Evolutionary conservation across 2,329 filamentous ascomycete species (phyloP).

Genomic region (Rutstroemia sp.): DNA sequence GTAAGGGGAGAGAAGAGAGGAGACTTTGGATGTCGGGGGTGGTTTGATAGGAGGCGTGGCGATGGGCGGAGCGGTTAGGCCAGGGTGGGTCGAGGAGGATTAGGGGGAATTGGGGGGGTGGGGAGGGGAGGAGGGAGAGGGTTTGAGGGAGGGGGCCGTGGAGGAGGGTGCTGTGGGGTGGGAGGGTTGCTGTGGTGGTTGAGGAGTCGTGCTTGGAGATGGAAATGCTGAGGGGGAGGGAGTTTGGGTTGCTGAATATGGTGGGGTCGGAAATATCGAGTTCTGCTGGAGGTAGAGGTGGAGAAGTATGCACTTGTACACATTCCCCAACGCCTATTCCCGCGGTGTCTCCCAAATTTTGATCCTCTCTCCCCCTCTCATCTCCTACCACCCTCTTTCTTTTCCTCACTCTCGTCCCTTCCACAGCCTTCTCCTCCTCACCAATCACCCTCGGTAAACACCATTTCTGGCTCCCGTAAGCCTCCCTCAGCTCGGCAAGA

Average conservation of each 20-base stretch:
- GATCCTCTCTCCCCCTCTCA: neutral
- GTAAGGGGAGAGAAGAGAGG: slow-evolving; percentile 49
- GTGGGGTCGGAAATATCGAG: neutral
- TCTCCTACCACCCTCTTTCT: neutral
- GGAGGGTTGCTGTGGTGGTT: slow-evolving; percentile 19
- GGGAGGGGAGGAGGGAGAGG: slow-evolving; percentile 30
- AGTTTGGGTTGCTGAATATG: slow-evolving; percentile 20
- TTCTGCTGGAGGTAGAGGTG: neutral
- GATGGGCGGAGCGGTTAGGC: slow-evolving; percentile 65
- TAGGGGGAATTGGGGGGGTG: slow-evolving; percentile 50
- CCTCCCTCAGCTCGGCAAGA: slow-evolving; percentile 17
- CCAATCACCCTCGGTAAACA: slow-evolving; percentile 12
- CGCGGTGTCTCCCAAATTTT: neutral
- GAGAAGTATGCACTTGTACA: neutral
- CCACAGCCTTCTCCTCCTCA: slow-evolving; percentile 3
- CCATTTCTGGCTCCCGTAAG: slow-evolving; percentile 28
- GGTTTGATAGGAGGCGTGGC: slow-evolving; percentile 9
- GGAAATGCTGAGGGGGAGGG: slow-evolving; percentile 42
- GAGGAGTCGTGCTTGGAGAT: slow-evolving; percentile 26
- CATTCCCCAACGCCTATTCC: neutral
- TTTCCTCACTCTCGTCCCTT: neutral
- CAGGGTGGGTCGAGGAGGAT: slow-evolving; percentile 72
- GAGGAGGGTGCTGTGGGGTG: neutral
- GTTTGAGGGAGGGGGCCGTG: neutral
- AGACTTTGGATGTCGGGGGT: slow-evolving; percentile 39